These are phyloP conservation scores for Lepidium sativum DNA, from an alignment of 345 rosid species.

Conservation along the genomic window DNA sequence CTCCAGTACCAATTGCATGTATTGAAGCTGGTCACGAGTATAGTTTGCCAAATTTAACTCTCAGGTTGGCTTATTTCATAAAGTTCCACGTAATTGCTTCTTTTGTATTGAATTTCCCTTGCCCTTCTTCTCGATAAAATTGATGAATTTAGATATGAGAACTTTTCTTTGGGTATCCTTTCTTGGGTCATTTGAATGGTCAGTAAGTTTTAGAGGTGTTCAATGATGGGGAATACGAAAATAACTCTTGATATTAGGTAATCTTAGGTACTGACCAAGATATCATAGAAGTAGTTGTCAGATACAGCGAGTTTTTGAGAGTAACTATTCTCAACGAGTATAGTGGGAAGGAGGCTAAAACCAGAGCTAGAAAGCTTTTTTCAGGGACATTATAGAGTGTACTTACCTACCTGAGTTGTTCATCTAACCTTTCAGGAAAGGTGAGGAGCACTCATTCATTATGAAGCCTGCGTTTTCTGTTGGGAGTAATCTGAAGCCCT, in stretches of 20 bases:
- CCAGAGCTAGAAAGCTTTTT: neutral
- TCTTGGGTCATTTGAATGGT: neutral
- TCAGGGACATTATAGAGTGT: slow-evolving; percentile 9
- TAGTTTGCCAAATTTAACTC: slow-evolving; percentile 78
- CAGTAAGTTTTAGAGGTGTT: slow-evolving; percentile 8
- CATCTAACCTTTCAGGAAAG: slow-evolving; percentile 54
- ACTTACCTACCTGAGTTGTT: slow-evolving; percentile 8
- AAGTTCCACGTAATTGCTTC: neutral
- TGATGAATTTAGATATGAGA: neutral
- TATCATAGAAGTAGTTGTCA: neutral
- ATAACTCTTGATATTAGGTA: neutral
- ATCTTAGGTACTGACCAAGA: neutral
- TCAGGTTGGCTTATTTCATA: slow-evolving; percentile 44
- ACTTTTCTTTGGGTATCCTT: neutral
- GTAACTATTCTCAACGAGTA: neutral
- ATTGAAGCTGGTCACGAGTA: slow-evolving; percentile 85
- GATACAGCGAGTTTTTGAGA: neutral
- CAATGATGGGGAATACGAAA: neutral
- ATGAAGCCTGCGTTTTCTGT: slow-evolving; percentile 65
- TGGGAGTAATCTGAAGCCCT: slow-evolving; percentile 47
- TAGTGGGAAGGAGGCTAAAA: neutral
- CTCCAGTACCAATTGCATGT: slow-evolving; percentile 87
- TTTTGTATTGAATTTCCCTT: slow-evolving; percentile 4
- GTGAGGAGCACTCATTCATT: slow-evolving; percentile 96
- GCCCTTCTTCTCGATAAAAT: neutral